Evolutionary conservation across 306 rosid genomes (phyloP).

Genomic region (Dicorynia guianensis): DNA sequence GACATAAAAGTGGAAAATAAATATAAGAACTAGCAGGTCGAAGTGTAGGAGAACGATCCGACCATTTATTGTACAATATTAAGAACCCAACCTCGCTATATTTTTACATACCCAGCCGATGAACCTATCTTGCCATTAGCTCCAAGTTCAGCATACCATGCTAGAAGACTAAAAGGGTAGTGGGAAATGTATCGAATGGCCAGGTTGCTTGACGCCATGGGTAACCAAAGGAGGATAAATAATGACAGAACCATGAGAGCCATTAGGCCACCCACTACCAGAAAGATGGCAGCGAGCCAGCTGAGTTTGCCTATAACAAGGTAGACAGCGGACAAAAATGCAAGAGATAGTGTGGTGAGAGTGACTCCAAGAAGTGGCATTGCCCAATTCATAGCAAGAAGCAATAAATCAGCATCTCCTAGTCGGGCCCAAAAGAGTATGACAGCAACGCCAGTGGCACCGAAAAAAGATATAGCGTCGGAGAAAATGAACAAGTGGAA

Average conservation of each 20-base stretch:
- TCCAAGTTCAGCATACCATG: neutral
- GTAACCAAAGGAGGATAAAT: slow-evolving; percentile 12
- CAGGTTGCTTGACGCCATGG: neutral
- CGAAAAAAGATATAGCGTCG: slow-evolving; percentile 44
- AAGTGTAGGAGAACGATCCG: too few relatives aligned
- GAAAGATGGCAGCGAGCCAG: slow-evolving; percentile 36
- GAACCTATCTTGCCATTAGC: too few relatives aligned
- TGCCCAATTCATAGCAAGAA: neutral
- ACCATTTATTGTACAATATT: too few relatives aligned
- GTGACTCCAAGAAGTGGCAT: slow-evolving; percentile 43
- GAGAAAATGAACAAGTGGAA: slow-evolving; percentile 36
- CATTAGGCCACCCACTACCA: neutral
- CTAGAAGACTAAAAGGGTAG: slow-evolving; percentile 14
- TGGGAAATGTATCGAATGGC: slow-evolving; percentile 3
- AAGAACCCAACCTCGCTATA: too few relatives aligned
- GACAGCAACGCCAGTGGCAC: slow-evolving; percentile 35
- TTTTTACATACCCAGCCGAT: too few relatives aligned
- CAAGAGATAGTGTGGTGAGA: slow-evolving; percentile 33
- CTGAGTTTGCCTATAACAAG: slow-evolving; percentile 25
- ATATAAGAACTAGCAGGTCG: too few relatives aligned
- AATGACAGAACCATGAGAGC: neutral
- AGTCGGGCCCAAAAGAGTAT: slow-evolving; percentile 46
- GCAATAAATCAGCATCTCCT: slow-evolving; percentile 15
- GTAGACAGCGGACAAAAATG: slow-evolving; percentile 47
- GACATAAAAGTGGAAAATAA: too few relatives aligned